Base-by-base conservation (phyloP, 169 alveolate genomes). In the Plasmodium adleri region DNA sequence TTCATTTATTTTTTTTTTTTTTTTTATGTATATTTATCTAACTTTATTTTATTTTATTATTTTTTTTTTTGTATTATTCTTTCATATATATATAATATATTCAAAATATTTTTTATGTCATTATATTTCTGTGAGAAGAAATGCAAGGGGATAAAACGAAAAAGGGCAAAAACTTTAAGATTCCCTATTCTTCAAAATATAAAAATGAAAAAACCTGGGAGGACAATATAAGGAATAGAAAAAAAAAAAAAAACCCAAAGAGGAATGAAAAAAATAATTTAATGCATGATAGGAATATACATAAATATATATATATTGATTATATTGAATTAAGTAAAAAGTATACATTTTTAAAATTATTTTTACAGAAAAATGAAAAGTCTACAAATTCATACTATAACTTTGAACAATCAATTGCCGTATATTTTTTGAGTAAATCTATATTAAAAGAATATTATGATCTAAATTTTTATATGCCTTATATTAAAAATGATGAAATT, bases 241-340 rank as follows among this genome's bases (percentile, higher is more conserved):
- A 72, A 72, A 32, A 4, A 39, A 6, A 39, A 39, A 6, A 39
- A 6, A 39, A 39, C 47, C 5, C 12, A 12, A 22, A 56, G n/a
- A 66, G 24, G 17, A 32, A 24, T 15, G 56, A 50, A 12, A 20
- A 62, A 9, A 15, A 32, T 47, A 83, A 68, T 45, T 43, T 66
- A 60, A 83, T 83, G 91, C 91, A 83, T 83, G 91, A 83, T 12
- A 50, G 91, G 59, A 83, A 83, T 67, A 68, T 83, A 24, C 91
- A 83, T 24, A 83, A 83, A 68, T 22, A 39, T 49, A 12, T n/a
- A 9, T 43, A 56, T 50, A 67, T 63, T 13, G 59, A 83, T 83
- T 83, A 68, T 83, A 64, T 54, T 24, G 91, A 68, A 58, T 83
- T 83, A 68, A 70, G 91, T 32, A 70, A 83, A 68, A 83, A 68